phyloP scores from a whole-genome alignment of 306 rosid species.

The Rosa multiflora region DNA sequence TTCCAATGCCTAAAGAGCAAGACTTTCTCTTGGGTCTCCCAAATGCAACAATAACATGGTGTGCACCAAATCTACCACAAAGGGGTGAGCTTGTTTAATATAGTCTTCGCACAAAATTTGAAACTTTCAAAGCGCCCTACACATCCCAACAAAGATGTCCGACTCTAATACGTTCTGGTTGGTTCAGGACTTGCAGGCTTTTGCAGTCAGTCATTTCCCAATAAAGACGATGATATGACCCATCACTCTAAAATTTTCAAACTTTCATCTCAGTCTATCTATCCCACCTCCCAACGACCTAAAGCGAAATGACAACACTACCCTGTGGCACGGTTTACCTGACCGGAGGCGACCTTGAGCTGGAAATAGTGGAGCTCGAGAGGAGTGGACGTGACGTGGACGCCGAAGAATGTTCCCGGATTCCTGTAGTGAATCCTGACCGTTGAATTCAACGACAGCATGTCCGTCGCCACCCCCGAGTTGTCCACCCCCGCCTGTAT shows the following conservation, averaged over 20 bases:
- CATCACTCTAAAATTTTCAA: neutral
- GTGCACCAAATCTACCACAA: neutral
- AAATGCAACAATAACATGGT: neutral
- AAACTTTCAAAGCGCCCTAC: neutral
- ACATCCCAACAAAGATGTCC: constrained; percentile 6
- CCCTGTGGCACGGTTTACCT: constrained; percentile 34
- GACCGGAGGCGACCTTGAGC: constrained; percentile 72
- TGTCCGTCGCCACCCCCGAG: constrained; percentile 74
- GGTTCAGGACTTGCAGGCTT: neutral
- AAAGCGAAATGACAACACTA: neutral
- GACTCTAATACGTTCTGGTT: neutral
- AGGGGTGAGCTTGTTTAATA: neutral
- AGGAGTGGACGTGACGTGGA: constrained; percentile 80
- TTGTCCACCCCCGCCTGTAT: constrained; percentile 81
- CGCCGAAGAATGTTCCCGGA: constrained; percentile 81
- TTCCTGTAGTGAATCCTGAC: constrained; percentile 67
- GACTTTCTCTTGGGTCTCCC: neutral
- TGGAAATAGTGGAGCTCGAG: constrained; percentile 61
- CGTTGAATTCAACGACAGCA: constrained; percentile 85
- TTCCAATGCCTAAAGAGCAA: neutral
- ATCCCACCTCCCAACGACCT: neutral
- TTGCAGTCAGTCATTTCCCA: constrained; percentile 9
- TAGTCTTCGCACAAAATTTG: neutral
- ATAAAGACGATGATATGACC: neutral
- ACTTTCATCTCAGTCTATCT: neutral